phyloP scores from a whole-genome alignment of 441 rosid species.

The Syzygium syzygioides region DNA sequence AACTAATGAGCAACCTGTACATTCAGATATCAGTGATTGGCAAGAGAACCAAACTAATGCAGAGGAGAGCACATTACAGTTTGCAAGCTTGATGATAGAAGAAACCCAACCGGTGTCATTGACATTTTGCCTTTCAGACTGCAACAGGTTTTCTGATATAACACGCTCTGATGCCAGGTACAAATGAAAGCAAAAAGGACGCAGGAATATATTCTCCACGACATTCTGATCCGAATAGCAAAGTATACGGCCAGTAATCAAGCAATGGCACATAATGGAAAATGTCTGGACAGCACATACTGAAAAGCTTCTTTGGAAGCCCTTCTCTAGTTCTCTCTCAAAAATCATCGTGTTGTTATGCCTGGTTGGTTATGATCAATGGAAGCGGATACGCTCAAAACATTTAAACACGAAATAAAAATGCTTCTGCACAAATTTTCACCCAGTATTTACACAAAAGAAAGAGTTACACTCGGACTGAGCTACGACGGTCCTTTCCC shows the following conservation, averaged over 20 bases:
- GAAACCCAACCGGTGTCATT: not conserved
- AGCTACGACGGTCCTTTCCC: not conserved
- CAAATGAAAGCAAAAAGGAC: not conserved
- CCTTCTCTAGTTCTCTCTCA: not conserved
- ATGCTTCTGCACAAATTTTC: not conserved
- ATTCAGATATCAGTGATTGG: not conserved
- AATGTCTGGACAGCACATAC: not conserved
- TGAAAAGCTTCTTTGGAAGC: not conserved
- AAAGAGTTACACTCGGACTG: not conserved
- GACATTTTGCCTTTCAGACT: not conserved
- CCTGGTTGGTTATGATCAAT: not conserved
- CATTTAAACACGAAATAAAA: not conserved
- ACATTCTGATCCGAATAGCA: not conserved
- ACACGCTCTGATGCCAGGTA: not conserved
- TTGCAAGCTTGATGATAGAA: not conserved
- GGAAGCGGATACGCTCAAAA: not conserved
- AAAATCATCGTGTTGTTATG: not conserved
- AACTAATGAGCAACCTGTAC: not conserved
- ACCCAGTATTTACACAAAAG: not conserved
- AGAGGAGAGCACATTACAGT: not conserved
- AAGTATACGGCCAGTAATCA: not conserved
- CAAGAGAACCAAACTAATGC: not conserved
- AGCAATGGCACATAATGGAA: not conserved
- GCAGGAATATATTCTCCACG: not conserved
- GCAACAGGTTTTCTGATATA: not conserved